Conservation (phyloP, 306 rosid species). For the Lupinus albus region DNA sequence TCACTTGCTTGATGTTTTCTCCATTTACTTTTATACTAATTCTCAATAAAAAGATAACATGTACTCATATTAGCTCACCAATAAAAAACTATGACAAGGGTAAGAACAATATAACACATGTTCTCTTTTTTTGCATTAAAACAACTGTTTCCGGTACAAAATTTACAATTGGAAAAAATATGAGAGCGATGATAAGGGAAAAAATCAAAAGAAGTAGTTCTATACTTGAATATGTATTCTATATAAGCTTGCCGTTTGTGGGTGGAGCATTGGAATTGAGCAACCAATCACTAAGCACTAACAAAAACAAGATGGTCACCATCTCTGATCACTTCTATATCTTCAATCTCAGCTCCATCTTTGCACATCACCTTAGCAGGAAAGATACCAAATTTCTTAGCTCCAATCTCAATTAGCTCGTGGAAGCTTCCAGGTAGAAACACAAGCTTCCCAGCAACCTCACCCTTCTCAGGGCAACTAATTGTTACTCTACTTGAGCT, state of each 20-base stretch:
- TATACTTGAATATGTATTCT: neutral
- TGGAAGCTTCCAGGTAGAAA: constrained; percentile 64
- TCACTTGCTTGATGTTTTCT: too few relatives aligned
- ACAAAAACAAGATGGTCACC: constrained; percentile 77
- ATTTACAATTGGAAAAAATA: constrained; percentile 33
- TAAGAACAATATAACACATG: too few relatives aligned
- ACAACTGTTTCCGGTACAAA: neutral
- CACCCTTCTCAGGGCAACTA: constrained; percentile 73
- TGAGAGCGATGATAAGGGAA: neutral
- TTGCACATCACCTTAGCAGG: constrained; percentile 51
- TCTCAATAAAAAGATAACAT: too few relatives aligned
- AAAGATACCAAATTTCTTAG: constrained; percentile 59
- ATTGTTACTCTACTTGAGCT: constrained; percentile 57
- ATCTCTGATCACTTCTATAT: constrained; percentile 81
- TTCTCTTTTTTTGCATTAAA: neutral
- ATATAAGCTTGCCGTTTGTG: constrained; percentile 17
- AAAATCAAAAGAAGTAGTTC: neutral
- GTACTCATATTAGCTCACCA: too few relatives aligned
- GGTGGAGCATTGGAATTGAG: constrained; percentile 16
- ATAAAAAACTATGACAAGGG: too few relatives aligned
- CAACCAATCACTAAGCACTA: constrained; percentile 17
- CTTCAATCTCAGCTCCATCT: constrained; percentile 79
- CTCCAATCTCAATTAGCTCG: constrained; percentile 74
- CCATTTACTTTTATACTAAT: neutral
- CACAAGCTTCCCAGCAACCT: constrained; percentile 66